These are phyloP conservation scores for Magnaporthiopsis incrustans DNA, from an alignment of 2,329 filamentous ascomycete genomes.

Conservation along the genomic window DNA sequence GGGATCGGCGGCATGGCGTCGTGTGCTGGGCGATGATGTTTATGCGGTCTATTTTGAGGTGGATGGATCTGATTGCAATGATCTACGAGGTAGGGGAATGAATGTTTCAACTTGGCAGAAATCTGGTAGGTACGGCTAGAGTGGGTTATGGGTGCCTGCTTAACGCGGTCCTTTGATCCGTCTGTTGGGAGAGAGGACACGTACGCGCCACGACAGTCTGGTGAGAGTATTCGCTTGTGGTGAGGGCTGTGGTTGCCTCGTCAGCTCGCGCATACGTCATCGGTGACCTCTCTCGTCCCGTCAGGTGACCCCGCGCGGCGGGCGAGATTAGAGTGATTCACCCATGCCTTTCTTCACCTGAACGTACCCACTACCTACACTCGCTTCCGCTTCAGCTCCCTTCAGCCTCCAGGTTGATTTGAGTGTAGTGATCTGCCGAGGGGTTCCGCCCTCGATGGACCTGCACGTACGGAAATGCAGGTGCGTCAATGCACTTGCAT, in stretches of 20 bases:
- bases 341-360: background rate
- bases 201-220: background rate
- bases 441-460: background rate
- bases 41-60: background rate
- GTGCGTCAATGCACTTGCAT: background rate
- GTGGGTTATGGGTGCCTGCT: background rate
- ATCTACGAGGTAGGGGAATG: background rate
- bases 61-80: background rate
- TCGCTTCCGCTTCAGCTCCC: background rate
- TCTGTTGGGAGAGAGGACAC: background rate
- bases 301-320: background rate
- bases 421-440: background rate
- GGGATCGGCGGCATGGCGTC: slow-evolving; percentile 51
- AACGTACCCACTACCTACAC: no score
- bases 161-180: no score
- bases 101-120: background rate
- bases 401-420: background rate
- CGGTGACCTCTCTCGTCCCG: background rate
- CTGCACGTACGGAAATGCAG: background rate
- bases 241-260: background rate
- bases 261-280: background rate
- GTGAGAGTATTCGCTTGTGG: background rate
- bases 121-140: background rate
- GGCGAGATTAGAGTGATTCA: no score
- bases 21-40: slow-evolving; percentile 11